These are phyloP conservation scores for Aspergillus vadensis DNA, from an alignment of 2,329 filamentous ascomycete species.

Conservation along the genomic window DNA sequence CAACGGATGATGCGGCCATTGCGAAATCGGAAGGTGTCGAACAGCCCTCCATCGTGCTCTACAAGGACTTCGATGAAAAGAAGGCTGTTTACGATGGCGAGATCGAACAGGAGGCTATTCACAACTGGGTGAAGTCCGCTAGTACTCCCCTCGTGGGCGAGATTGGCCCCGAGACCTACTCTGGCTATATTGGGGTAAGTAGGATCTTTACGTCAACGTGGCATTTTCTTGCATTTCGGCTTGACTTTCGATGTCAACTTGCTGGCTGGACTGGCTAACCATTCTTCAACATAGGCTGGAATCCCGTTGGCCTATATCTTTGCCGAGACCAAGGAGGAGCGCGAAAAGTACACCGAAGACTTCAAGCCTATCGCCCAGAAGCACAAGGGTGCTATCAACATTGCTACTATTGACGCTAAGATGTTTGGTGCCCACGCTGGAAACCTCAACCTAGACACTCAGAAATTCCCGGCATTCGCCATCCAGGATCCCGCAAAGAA, in stretches of 20 bases:
- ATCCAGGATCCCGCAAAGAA: constrained; percentile 96
- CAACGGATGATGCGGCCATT: constrained; percentile 77
- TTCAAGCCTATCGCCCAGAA: constrained; percentile 87
- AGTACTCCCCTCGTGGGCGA: constrained; percentile 91
- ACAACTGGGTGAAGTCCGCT: constrained; percentile 78
- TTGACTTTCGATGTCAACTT: neutral
- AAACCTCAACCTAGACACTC: constrained; percentile 95
- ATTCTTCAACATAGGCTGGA: constrained; percentile 58
- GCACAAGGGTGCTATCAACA: constrained; percentile 93
- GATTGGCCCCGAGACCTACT: constrained; percentile 95
- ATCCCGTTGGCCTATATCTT: constrained; percentile 98
- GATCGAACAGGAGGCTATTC: constrained; percentile 78
- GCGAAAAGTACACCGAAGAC: constrained; percentile 71
- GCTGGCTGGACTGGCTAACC: constrained; percentile 1
- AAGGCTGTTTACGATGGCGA: constrained; percentile 81
- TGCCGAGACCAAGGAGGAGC: constrained; percentile 87
- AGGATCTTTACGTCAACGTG: neutral
- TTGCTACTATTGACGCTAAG: constrained; percentile 95
- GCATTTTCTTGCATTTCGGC: neutral
- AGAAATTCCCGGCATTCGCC: constrained; percentile 95
- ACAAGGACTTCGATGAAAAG: constrained; percentile 98
- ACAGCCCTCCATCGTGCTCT: constrained; percentile 84
- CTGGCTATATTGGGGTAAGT: constrained; percentile 81
- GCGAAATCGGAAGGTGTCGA: constrained; percentile 89
- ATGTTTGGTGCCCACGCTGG: constrained; percentile 89